Evolutionary conservation across 2,329 filamentous ascomycete species (phyloP), one percentile per base, ranked within the genome.

Genomic region (Ceratocystis huliohia): DNA sequence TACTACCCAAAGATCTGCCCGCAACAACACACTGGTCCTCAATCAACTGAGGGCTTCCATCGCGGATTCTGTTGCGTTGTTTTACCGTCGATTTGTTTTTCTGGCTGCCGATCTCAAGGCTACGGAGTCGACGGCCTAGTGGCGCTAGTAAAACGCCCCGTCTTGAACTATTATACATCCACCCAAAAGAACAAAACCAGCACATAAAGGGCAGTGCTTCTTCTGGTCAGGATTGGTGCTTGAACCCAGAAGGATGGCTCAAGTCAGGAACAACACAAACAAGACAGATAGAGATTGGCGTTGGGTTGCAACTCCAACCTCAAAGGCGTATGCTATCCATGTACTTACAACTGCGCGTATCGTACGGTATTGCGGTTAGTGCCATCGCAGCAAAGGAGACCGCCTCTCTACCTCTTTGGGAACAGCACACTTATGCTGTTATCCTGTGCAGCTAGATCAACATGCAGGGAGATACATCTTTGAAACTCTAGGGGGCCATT

Each of bases 201-300:
- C 53, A 57, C n/a, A 33, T 33, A 33, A n/a, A 59, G 17, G 28
- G 5, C 25, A 33, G 53, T 33, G 53, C 28, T 59, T 13, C 20
- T 22, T 56, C 53, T 59, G 20, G 28, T 59, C 53, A 59, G 53
- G 53, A 15, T 15, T 28, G 17, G 53, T 59, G 53, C 53, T 59
- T 37, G 8, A 33, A 33, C 22, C 28, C 7, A 17, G n/a, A 59
- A 30, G 15, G 53, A 59, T 59, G 5, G 53, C 15, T 13, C 53
- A 59, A n/a, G 28, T 59, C 53, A 59, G 53, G 25, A 59, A 59
- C 53, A 37, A 4, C 28, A n/a, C 6, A 3, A 30, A 25, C 53
- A 59, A 33, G 3, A 1, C 28, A 59, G 10, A 59, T 37, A 7
- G 53, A 25, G 53, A 59, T 59, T 59, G 15, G 53, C 17, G 7